Base-by-base conservation (phyloP, 352 stramenopile genomes). In the Globisporangium echinulatum region DNA sequence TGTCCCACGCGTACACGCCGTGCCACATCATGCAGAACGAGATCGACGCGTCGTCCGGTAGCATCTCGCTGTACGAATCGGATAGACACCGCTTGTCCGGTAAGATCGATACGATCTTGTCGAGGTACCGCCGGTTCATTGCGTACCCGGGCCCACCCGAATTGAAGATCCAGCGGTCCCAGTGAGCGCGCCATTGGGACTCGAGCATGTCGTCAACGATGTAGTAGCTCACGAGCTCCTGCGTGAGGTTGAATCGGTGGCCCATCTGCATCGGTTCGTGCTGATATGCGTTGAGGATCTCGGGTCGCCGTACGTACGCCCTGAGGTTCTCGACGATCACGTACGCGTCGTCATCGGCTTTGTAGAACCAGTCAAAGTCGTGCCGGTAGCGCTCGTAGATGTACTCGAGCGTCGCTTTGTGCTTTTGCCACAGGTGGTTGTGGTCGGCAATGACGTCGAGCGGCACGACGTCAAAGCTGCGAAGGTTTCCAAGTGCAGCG, bases 1-100 rank as follows among this genome's bases (percentile, higher is more conserved):
- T 90, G 58, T 90, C 82, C 72, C 77, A 88, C 1, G 84, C 82
- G 37, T 74, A 88, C 8, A 88, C 72, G 59, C 75, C 63, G 59
- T 89, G 56, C 82, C 82, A 94, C 76, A 88, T 90, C 79, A 94
- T 90, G 48, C 84, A 94, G 64, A 90, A 94, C 61, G 84, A 88
- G 55, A 94, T 88, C 49, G 79, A 80, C 38, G 74, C 75, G 53
- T 94, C 84, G 54, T 94, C 82, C 5, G 84, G 82, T 42, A 94
- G 68, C 80, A 87, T 90, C 56, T 82, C 69, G 49, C 78, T 90
- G 63, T 76, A 71, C 49, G 58, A 58, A 55, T 90, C 78, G 36
- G 78, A 90, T 25, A 94, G 56, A 43, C 84, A 94, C 37, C 58
- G 81, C 61, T 64, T 72, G 36, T 86, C 69, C 2, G 74, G 66